Conservation (phyloP, 2,329 filamentous ascomycete genomes). For the Epicoccum sorghinum region DNA sequence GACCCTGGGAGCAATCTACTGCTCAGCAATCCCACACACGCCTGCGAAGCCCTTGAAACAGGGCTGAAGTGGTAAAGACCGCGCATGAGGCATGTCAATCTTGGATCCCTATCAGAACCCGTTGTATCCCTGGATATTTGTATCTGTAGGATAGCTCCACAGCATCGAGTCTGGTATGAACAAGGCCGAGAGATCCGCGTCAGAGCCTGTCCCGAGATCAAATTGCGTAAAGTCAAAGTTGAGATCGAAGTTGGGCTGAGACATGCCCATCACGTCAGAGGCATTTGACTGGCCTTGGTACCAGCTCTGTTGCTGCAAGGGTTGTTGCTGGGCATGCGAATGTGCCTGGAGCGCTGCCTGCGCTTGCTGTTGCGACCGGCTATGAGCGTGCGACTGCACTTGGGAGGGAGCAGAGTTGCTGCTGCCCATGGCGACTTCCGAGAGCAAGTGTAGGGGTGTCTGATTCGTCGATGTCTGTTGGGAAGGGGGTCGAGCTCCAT, state of each 20-base stretch:
- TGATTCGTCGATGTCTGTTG: constrained; percentile 40
- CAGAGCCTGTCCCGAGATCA: constrained; percentile 43
- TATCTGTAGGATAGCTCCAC: constrained; percentile 34
- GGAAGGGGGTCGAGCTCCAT: constrained; percentile 25
- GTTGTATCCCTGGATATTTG: constrained; percentile 22
- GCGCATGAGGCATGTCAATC: background rate
- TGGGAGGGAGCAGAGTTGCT: constrained; percentile 26
- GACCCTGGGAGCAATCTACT: background rate
- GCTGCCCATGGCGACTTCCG: constrained; percentile 49
- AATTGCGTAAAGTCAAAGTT: constrained; percentile 48
- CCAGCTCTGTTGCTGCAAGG: constrained; percentile 36
- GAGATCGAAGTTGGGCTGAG: constrained; percentile 37
- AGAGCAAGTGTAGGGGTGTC: constrained; percentile 47
- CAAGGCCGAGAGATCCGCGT: constrained; percentile 44
- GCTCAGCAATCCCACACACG: background rate
- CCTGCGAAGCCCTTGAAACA: constrained; percentile 3
- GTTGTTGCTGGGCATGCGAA: constrained; percentile 26
- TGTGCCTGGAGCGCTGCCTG: constrained; percentile 36
- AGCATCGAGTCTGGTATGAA: constrained; percentile 46
- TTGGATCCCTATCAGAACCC: background rate
- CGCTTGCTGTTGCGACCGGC: constrained; percentile 29
- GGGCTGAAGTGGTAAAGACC: background rate
- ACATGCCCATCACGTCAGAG: constrained; percentile 36
- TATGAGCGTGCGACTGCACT: constrained; percentile 14
- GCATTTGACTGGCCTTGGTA: constrained; percentile 30